These are phyloP conservation scores for Klebsormidium nitens DNA, from an alignment of 139 green algal species.

Conservation along the genomic window DNA sequence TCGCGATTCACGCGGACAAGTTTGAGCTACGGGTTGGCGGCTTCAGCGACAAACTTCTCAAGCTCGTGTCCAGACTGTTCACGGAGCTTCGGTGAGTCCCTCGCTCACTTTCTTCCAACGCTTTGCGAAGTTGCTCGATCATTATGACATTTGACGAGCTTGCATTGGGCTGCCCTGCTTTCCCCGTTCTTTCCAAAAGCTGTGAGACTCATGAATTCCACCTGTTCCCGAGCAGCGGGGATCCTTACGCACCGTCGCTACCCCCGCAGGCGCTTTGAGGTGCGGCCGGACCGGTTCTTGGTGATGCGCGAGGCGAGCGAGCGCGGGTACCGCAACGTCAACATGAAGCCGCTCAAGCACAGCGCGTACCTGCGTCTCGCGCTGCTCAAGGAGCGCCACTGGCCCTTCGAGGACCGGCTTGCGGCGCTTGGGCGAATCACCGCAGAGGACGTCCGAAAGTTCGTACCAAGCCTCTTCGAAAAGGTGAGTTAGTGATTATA, in stretches of 20 bases:
- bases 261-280: slow-evolving; percentile 3
- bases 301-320: slow-evolving; percentile 64
- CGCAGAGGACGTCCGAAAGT: too few species aligned
- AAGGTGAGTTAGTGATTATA: too few species aligned
- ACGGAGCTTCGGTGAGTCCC: slow-evolving; percentile 50
- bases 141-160: too few species aligned
- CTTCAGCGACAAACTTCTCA: slow-evolving; percentile 81
- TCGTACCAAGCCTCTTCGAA: too few species aligned
- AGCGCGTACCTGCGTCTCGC: slow-evolving; percentile 67
- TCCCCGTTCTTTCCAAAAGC: too few species aligned
- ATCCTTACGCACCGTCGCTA: too few species aligned
- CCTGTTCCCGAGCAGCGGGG: too few species aligned
- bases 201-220: too few species aligned
- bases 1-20: neutral
- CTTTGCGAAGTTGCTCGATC: too few species aligned
- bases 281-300: slow-evolving; percentile 33
- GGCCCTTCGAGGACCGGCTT: slow-evolving; percentile 34
- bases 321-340: slow-evolving; percentile 73
- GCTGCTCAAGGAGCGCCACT: slow-evolving; percentile 48
- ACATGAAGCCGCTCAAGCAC: slow-evolving; percentile 71
- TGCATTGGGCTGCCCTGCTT: too few species aligned
- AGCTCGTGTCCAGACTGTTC: slow-evolving; percentile 62
- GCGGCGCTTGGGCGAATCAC: too few species aligned
- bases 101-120: too few species aligned
- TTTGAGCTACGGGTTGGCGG: slow-evolving; percentile 77